Percentiles rank a stretch among this genome's conserved stretches.
Conservation (phyloP, 305 asterid genomes). For the Salvia sclarea region DNA sequence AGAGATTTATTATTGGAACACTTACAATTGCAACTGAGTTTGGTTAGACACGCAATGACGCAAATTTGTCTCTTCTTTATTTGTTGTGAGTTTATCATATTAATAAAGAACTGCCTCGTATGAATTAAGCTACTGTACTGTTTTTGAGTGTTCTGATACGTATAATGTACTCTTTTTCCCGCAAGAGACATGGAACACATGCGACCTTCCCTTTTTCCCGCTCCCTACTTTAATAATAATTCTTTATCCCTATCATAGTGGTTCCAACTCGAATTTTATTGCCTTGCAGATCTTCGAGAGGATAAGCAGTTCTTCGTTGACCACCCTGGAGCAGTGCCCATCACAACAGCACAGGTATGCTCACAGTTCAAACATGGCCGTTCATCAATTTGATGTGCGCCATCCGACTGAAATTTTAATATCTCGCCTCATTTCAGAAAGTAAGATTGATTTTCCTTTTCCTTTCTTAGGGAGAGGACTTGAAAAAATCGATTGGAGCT, state of each 20-base stretch:
- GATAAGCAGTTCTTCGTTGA: constrained; percentile 52
- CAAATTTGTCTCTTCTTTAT: background rate
- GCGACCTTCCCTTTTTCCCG: background rate
- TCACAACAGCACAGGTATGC: constrained; percentile 42
- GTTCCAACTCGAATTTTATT: constrained; percentile 18
- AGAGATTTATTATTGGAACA: background rate
- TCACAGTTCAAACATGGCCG: background rate
- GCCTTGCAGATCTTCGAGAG: constrained; percentile 51
- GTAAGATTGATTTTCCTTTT: constrained; percentile 12
- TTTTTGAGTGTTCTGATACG: background rate
- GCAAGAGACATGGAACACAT: background rate
- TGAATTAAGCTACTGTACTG: background rate
- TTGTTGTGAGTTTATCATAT: background rate
- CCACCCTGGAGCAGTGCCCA: constrained; percentile 52
- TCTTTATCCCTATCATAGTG: background rate
- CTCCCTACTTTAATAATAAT: background rate
- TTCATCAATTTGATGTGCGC: background rate
- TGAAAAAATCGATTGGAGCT: constrained; percentile 56
- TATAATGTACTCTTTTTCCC: background rate
- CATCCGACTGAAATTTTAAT: background rate
- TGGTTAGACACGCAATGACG: background rate
- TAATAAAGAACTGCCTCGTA: background rate
- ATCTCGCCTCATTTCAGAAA: background rate
- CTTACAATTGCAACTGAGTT: background rate
- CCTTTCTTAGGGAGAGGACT: constrained; percentile 45